Evolutionary conservation across 805 yeast species (phyloP).

Genomic region (Yarrowia sp.): DNA sequence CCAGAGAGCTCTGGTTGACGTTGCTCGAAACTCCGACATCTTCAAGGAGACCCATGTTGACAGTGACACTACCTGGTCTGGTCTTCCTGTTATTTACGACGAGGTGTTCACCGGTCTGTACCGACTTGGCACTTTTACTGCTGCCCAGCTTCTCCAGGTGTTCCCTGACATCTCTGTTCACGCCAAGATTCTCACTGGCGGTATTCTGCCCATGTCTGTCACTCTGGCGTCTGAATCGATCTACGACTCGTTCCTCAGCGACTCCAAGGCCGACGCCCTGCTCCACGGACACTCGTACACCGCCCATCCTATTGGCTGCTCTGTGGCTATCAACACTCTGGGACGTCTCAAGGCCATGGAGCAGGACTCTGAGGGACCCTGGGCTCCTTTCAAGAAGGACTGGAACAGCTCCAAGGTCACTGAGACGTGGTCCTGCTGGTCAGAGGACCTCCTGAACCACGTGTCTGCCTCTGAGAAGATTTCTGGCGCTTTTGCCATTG

Average conservation of each 20-base stretch:
- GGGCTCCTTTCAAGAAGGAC: conserved; percentile 41
- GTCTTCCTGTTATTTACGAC: conserved; percentile 45
- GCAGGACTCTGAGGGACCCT: conserved; percentile 30
- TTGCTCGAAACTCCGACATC: conserved; percentile 41
- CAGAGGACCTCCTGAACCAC: conserved; percentile 41
- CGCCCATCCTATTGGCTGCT: conserved; percentile 46
- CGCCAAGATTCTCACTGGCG: conserved; percentile 47
- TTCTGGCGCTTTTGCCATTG: conserved; percentile 43
- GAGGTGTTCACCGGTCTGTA: conserved; percentile 47
- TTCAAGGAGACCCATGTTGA: conserved; percentile 31
- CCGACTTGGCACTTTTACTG: conserved; percentile 43
- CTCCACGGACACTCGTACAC: conserved; percentile 47
- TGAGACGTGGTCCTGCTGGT: conserved; percentile 44
- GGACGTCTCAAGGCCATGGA: conserved; percentile 41
- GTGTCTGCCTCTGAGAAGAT: conserved; percentile 41
- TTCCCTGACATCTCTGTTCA: conserved; percentile 46
- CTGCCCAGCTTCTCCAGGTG: conserved; percentile 41
- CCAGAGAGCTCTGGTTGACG: conserved; percentile 44
- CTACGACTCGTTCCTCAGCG: conserved; percentile 44
- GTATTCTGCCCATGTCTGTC: conserved; percentile 44
- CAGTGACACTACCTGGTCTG: conserved; percentile 41
- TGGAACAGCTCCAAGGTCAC: conserved; percentile 40
- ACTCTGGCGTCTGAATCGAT: conserved; percentile 44
- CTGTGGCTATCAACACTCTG: conserved; percentile 42
- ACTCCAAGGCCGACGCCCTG: conserved; percentile 44